Evolutionary conservation across 1,139 yeast genomes (phyloP), one percentile per base, ranked within the genome.

Genomic region (Suhomyces anneliseae): DNA sequence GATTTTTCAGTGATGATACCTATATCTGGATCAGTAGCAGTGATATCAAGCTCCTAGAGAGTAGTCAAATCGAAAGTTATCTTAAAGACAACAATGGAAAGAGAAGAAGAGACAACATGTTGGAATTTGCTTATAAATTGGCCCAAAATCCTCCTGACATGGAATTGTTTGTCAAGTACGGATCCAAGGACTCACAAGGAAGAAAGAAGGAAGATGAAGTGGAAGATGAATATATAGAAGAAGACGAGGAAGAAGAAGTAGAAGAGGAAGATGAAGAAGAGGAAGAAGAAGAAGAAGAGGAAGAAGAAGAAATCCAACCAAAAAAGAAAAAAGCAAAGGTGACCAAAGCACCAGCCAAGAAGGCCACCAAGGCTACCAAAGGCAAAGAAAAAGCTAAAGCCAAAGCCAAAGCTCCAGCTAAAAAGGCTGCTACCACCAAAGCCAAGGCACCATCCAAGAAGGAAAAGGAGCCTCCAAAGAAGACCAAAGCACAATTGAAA

Each of bases 1-100:
- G 85, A 51, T 83, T 83, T 57, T 79, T 82, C 59, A 79, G 79
- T 53, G 89, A 83, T 60, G 87, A 83, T 58, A 83, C 85, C 3
- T 83, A 82, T 57, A 80, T 81, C 46, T 83, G 87, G 87, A 77
- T 80, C 42, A 72, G 73, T 35, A 57, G 61, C 8, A 62, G 64
- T 36, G 87, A 82, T 51, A 54, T 82, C 29, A 68, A 68, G 49
- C 49, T 53, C 10, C 62, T 75, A 46, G 52, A 55, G 10, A 43
- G 45, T 8, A 64, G 58, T 1, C 62, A 55, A 44, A 73, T 75
- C 38, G 63, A 64, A 7, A 60, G 53, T n/a, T 66, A 62, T 49
- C 61, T 72, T 38, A 52, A 43, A 14, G 50, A 43, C 10, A 47
- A 52, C 15, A 43, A 45, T n/a, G 44, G 44, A 14, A 69, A 65